Evolutionary conservation across 805 yeast genomes (phyloP), one percentile per base, ranked within the genome.

Genomic region (Saccharomyces cerevisiae): DNA sequence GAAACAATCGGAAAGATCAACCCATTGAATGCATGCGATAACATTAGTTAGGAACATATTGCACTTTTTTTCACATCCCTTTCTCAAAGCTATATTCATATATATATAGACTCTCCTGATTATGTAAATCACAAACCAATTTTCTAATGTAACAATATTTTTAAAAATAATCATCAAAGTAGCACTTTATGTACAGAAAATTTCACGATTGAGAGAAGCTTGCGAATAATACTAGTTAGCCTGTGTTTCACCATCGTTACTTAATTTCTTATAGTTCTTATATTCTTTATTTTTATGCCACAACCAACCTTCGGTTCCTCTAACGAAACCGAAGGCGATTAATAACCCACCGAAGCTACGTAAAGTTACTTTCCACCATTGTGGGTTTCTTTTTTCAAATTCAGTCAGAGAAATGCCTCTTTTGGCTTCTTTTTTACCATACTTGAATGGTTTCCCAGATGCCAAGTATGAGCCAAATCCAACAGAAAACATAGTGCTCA

Each of bases 391-490:
- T 46, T 61, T 65, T 46, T 69, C 58, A 55, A 66, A 73, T 46
- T 74, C 72, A 41, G 67, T 65, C 4, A 58, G 41, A 1, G 68
- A 56, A 10, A 72, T 46, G 26, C 66, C 66, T 46, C 55, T 55
- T 56, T 73, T 73, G 24, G 65, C 68, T 31, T 72, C 75, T 49
- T 74, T 72, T 36, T 75, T 76, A 46, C 73, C 76, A 56, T 76
- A 78, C 46, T 70, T 70, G 64, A 83, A 83, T 1, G 82, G 80
- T 51, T 69, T 64, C 0, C 87, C 86, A 21, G 83, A 71, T 17
- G 78, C 75, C 55, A 87, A 74, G 67, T 84, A 87, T 0, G 76
- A 64, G 26, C 94, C 95, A 4, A 84, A 84, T 3, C 75, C 81
- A 0, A 84, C 54, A 28, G 84, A 75, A 17, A 82, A 77, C 8